Conservation (phyloP, 768 basidiomycete genomes). For the Pleurotus cornucopiae region DNA sequence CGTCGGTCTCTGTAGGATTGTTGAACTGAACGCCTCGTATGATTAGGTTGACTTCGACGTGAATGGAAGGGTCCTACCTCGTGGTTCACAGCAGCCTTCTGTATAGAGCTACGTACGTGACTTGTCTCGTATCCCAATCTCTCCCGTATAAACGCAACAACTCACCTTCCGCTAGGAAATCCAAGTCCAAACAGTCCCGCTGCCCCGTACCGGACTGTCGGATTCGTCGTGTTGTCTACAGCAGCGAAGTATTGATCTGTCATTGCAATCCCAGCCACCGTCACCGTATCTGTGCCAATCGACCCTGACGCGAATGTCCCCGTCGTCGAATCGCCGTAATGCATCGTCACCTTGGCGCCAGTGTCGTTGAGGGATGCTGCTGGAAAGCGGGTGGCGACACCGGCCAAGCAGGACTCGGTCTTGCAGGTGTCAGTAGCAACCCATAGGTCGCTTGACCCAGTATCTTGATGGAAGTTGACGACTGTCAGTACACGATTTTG, state of each 20-base stretch:
- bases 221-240: slow-evolving; percentile 55
- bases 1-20: slow-evolving; percentile 24
- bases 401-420: slow-evolving; percentile 31
- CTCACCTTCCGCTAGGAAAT: slow-evolving; percentile 62
- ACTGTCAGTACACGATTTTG: background rate
- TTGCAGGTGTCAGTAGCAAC: slow-evolving; percentile 50
- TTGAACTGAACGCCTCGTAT: slow-evolving; percentile 15
- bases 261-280: slow-evolving; percentile 49
- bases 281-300: slow-evolving; percentile 48
- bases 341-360: slow-evolving; percentile 32
- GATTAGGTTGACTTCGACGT: background rate
- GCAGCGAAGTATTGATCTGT: slow-evolving; percentile 51
- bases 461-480: slow-evolving; percentile 35
- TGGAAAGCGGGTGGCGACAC: slow-evolving; percentile 38
- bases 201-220: slow-evolving; percentile 47
- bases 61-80: slow-evolving; percentile 14
- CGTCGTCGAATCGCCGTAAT: slow-evolving; percentile 67
- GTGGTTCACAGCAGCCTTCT: slow-evolving; percentile 17
- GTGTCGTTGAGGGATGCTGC: slow-evolving; percentile 30
- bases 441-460: slow-evolving; percentile 73
- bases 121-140: background rate
- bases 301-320: slow-evolving; percentile 58
- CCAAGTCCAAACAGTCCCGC: slow-evolving; percentile 67
- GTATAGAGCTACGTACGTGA: slow-evolving; percentile 1
- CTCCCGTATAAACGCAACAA: background rate